These are phyloP conservation scores for Pythium aristosporum DNA, from an alignment of 352 stramenopile species.

Conservation along the genomic window DNA sequence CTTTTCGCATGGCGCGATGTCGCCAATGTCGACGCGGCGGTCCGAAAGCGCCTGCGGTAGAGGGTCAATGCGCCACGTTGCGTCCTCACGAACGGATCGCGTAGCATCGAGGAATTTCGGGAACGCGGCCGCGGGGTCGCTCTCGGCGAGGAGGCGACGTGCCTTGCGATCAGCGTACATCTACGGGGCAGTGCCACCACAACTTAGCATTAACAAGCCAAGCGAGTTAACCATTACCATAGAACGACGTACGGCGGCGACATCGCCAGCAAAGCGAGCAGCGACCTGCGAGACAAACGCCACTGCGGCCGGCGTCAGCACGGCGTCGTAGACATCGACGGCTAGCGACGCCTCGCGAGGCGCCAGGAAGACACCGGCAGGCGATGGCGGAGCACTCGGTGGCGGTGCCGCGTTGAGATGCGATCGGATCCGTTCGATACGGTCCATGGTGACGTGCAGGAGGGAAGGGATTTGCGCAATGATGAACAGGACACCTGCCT, in stretches of 20 bases:
- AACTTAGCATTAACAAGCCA: no score
- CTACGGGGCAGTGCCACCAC: slow-evolving; percentile 19
- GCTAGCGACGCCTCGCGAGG: slow-evolving; percentile 20
- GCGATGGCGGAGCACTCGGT: neutral
- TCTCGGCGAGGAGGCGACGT: slow-evolving; percentile 35
- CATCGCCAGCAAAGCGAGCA: slow-evolving; percentile 63
- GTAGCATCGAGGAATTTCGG: slow-evolving; percentile 86
- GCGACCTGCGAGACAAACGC: slow-evolving; percentile 87
- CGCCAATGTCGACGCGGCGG: slow-evolving; percentile 94
- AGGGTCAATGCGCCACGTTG: slow-evolving; percentile 54
- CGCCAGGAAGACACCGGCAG: slow-evolving; percentile 18
- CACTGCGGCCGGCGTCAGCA: slow-evolving; percentile 84
- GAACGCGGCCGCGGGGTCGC: slow-evolving; percentile 70
- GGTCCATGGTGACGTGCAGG: slow-evolving; percentile 17
- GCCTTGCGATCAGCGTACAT: slow-evolving; percentile 59
- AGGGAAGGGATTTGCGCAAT: slow-evolving; percentile 10
- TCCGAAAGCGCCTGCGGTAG: slow-evolving; percentile 79
- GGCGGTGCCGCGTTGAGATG: slow-evolving; percentile 15
- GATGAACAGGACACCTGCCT: neutral
- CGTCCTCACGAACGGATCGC: slow-evolving; percentile 59
- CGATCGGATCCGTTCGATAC: slow-evolving; percentile 24
- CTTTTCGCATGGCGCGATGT: slow-evolving; percentile 81
- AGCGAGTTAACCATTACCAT: neutral
- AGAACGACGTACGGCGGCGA: slow-evolving; percentile 41
- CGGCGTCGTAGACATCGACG: slow-evolving; percentile 44